Evolutionary conservation across 331 rosid species (phyloP), one percentile per base, ranked within the genome.

Genomic region (Cydonia oblonga): DNA sequence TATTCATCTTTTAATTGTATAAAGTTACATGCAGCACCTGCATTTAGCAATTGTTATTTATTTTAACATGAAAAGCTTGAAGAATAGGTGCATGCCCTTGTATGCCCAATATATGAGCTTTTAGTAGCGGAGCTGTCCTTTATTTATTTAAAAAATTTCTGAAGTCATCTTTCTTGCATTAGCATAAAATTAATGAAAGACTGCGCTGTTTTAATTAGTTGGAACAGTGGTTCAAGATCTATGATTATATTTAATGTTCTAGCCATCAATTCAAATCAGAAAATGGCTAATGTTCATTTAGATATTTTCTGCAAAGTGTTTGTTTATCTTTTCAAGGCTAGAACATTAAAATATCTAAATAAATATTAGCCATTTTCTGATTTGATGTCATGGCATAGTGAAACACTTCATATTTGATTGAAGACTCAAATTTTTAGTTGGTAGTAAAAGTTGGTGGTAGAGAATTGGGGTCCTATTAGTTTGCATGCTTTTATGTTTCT

Each of bases 1-100:
- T 18, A 40, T 46, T 70, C 66, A 42, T 71, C 76, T 74, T 75
- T 46, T 60, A n/a, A 24, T 77, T 12, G 4, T 22, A 35, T 57
- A 22, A 70, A 54, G 40, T 54, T 51, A 11, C 56, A 51, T 51
- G 56, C 56, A 51, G 56, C 56, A 18, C 8, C 56, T 51, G 22
- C 56, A 16, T 18, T 51, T 51, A 51, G 35, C 63, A n/a, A 28
- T 35, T 70, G 33, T 60, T 15, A 22, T 32, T 15, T 6, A 32
- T 51, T 19, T 33, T 51, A n/a, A 28, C 2, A 28, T 19, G 2
- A 70, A 10, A 35, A 71, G 25, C 49, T 5, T 5, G 35, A 12
- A 15, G 56, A 23, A 33, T 24, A 38, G 9, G 49, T 23, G 66
- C 24, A 51, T 7, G 22, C 56, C 56, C 22, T 51, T 3, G 22